Evolutionary conservation across 176 grass and related monocot species (phyloP), one percentile per base, ranked within the genome.

Genomic region (Cenchrus fungigraminus): DNA sequence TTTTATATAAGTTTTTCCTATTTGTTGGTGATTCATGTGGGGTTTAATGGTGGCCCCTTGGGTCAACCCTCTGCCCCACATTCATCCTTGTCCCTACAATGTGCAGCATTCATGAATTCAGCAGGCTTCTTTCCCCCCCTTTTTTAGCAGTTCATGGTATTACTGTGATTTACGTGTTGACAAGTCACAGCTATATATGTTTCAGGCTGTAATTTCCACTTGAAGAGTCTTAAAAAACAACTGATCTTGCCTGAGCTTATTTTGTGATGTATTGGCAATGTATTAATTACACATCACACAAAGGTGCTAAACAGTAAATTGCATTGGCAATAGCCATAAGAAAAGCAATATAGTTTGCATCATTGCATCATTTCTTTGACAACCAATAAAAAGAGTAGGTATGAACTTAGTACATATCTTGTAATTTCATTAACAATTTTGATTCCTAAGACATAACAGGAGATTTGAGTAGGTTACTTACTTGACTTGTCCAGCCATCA

Each of bases 401-500:
- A 32, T 12, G 25, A 56, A 4, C 56, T 16, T 6, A 7, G 1
- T 61, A 73, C 49, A 20, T 44, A 65, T 82, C 49, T 69, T 75
- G 5, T 79, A 76, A 9, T 64, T 68, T 68, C n/a, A 9, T 65
- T 78, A 34, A 17, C 32, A 19, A 84, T 14, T 43, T 85, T 40
- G 72, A 61, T 64, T 54, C 89, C 37, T 79, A 64, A 15, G 2
- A 79, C 22, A 72, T 7, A 77, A 84, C 9, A 5, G n/a, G 40
- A 50, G 85, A 54, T 65, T 14, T 32, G n/a, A 51, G 75, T 6
- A 80, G 68, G 53, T 28, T 28, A 76, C 81, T 76, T 59, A 99
- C 97, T 87, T 91, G 88, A 74, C 50, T 92, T 65, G 91, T 96
- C 97, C 97, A 99, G 70, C 97, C 97, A 84, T 99, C 91, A 85